Evolutionary conservation across 2,329 filamentous ascomycete species (phyloP).

Genomic region (Drechslerella dactyloides): DNA sequence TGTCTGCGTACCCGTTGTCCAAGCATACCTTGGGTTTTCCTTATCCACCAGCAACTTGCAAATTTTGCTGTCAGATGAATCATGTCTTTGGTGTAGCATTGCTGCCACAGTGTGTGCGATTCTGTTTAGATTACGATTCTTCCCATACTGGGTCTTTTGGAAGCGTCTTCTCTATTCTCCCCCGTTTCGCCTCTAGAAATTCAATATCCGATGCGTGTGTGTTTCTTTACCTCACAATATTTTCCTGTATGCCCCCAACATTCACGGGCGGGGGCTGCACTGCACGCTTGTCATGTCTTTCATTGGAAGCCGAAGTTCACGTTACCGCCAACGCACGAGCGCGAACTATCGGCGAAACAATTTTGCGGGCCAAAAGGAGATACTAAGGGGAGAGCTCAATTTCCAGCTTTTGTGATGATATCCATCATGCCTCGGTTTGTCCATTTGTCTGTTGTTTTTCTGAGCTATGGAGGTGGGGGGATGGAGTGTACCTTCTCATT

Average conservation of each 20-base stretch:
- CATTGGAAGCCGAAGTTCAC: conserved; percentile 15
- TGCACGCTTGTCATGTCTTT: conserved; percentile 28
- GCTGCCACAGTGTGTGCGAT: conserved; percentile 41
- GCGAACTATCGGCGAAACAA: not conserved
- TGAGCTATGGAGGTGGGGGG: conserved; percentile 16
- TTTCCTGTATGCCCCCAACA: not conserved
- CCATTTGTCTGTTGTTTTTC: conserved; percentile 27
- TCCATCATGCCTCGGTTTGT: conserved; percentile 23
- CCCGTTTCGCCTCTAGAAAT: conserved; percentile 31
- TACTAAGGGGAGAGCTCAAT: not conserved
- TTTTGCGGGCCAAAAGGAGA: not conserved
- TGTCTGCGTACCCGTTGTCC: conserved; percentile 46
- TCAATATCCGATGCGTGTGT: conserved; percentile 24
- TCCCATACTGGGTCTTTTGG: conserved; percentile 41
- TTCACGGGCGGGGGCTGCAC: not conserved
- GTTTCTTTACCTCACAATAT: conserved; percentile 12
- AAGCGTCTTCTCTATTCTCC: conserved; percentile 36
- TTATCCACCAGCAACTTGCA: conserved; percentile 31
- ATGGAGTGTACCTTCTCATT: conserved; percentile 51
- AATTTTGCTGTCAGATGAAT: conserved; percentile 49
- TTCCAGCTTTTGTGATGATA: conserved; percentile 27
- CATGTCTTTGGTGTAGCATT: conserved; percentile 50
- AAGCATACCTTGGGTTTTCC: conserved; percentile 32
- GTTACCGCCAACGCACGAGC: conserved; percentile 6
- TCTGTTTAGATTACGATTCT: conserved; percentile 51